These are phyloP conservation scores for Macrocystidia cucumis DNA, from an alignment of 1,284 basidiomycete species.

Conservation along the genomic window DNA sequence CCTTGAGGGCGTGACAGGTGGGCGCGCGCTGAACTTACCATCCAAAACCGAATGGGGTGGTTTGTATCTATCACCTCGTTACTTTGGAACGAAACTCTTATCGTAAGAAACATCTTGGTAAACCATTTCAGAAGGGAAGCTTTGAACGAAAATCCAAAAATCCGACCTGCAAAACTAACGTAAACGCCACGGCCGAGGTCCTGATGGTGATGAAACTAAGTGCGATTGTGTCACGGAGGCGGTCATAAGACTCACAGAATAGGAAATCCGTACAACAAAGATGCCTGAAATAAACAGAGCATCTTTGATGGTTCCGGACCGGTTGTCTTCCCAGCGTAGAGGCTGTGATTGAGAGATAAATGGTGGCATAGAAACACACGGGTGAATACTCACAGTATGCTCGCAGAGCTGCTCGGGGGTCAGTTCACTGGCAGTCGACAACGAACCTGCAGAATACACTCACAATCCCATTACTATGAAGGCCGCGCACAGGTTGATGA, in stretches of 20 bases:
- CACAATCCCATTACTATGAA: constrained; percentile 36
- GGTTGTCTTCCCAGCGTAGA: constrained; percentile 30
- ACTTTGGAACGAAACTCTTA: constrained; percentile 27
- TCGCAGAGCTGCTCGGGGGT: constrained; percentile 29
- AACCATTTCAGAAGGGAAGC: too few species aligned
- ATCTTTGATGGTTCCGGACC: constrained; percentile 35
- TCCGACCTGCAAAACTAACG: constrained; percentile 33
- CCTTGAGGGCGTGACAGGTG: too few species aligned
- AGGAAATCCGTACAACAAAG: constrained; percentile 39
- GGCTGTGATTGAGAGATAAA: constrained; percentile 18
- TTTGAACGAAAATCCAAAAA: too few species aligned
- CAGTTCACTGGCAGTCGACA: too few species aligned
- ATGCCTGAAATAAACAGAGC: constrained; percentile 38
- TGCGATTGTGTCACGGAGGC: too few species aligned
- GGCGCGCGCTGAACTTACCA: constrained; percentile 17
- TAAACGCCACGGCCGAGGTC: constrained; percentile 31
- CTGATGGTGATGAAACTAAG: too few species aligned
- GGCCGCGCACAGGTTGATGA: constrained; percentile 34
- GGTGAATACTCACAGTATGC: constrained; percentile 20
- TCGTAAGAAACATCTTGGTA: constrained; percentile 39
- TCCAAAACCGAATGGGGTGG: constrained; percentile 26
- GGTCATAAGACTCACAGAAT: constrained; percentile 26
- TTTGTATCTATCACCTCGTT: constrained; percentile 21
- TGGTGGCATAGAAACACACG: background rate
- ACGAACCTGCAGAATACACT: too few species aligned